Percentiles rank a stretch among this genome's conserved stretches.
These are phyloP conservation scores for Diaporthe vexans DNA, from an alignment of 2,329 filamentous ascomycete genomes.

Conservation along the genomic window DNA sequence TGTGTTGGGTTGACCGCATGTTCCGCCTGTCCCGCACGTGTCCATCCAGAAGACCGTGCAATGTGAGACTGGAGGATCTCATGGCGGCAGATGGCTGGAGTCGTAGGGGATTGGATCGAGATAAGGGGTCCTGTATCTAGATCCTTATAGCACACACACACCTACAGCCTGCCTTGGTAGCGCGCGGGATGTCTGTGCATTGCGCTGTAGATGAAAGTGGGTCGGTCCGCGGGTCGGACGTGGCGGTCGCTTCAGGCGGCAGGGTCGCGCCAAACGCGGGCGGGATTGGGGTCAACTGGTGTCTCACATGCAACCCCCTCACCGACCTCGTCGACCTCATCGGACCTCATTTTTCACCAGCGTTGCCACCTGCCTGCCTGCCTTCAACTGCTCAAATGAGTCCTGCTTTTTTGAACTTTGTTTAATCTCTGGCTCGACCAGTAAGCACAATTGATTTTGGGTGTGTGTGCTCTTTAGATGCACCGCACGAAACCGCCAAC, in stretches of 20 bases:
- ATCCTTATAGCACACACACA: neutral
- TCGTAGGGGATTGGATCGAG: constrained; percentile 21
- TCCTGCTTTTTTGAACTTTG: neutral
- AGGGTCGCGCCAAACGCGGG: constrained; percentile 22
- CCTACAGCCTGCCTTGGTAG: neutral
- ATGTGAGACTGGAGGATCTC: neutral
- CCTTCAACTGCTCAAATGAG: neutral
- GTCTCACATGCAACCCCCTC: constrained; percentile 33
- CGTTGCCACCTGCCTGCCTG: neutral
- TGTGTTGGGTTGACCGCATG: neutral
- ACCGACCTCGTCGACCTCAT: constrained; percentile 10
- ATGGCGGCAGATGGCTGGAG: neutral
- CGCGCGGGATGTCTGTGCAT: constrained; percentile 2
- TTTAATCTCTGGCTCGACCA: neutral
- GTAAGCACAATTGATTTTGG: neutral
- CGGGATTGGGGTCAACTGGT: neutral
- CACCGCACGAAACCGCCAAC: neutral
- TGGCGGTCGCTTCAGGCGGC: constrained; percentile 14
- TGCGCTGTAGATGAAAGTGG: constrained; percentile 16
- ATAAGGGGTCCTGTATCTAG: constrained; percentile 14
- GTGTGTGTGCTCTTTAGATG: neutral
- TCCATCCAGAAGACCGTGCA: neutral
- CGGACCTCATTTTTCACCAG: neutral
- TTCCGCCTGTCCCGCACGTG: neutral
- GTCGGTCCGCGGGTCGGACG: constrained; percentile 15